Evolutionary conservation across 306 rosid genomes (phyloP), one percentile per base, ranked within the genome.

Genomic region (Quercus wislizeni): DNA sequence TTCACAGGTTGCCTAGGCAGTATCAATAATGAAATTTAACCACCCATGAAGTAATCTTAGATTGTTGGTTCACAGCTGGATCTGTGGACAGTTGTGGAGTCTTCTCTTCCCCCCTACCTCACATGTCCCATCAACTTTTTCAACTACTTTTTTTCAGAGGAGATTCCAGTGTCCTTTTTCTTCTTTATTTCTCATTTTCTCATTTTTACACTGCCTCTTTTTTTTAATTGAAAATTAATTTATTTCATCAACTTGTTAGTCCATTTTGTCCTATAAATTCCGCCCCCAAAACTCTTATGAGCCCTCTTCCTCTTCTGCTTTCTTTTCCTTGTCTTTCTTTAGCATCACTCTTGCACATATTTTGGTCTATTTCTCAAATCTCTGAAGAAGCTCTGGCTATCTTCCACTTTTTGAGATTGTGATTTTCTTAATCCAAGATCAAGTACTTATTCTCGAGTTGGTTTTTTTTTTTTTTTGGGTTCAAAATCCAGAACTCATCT

Each of bases 61-160:
- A 75, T 79, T 76, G 89, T 88, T 87, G 89, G 85, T 67, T 87
- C 85, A 86, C 94, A 92, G 92, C 97, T 90, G 90, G 88, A 77
- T 21, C 0, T 21, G 0, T 21, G 91, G 86, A 84, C 90, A 55
- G 86, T 64, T 74, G 67, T 74, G 76, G 74, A 76, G 81, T 73
- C 77, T 78, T 68, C 83, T 74, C 82, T 74, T 74, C 18, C 69
- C 63, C 71, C 14, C 25, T 8, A 74, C 67, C 80, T 49, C 55
- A 61, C 65, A 83, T 78, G 82, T 76, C 78, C 79, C 82, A 64
- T 81, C 80, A 80, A 41, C 84, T 76, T 77, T 81, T 74, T 54
- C 38, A 68, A 74, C 76, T 10, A 69, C 4, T 7, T 18, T 67
- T 62, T 74, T 69, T 14, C 11, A 27, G 3, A 52, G 68, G 18